phyloP scores from a whole-genome alignment of 306 rosid genomes.

The Luffa acutangula region DNA sequence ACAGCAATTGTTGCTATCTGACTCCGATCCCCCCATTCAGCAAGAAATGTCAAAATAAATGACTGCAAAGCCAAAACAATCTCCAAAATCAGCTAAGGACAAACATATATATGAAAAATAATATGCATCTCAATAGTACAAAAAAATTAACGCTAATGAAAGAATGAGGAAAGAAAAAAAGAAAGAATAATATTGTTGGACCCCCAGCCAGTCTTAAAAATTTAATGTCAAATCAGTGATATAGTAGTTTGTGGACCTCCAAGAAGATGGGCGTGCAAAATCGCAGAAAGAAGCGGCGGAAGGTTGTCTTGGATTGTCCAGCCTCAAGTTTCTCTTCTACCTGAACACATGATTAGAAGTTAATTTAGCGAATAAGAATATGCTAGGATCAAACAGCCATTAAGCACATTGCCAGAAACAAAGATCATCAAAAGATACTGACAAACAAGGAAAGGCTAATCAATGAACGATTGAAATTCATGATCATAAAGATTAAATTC shows the following conservation, averaged over 20 bases:
- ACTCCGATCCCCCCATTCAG: conserved; percentile 99
- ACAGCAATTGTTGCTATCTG: conserved; percentile 99
- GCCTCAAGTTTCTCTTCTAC: conserved; percentile 94
- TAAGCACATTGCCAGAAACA: neutral
- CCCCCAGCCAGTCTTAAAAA: neutral
- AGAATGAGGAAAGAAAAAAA: neutral
- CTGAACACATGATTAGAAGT: conserved; percentile 23
- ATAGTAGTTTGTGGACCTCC: conserved; percentile 41
- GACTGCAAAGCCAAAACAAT: conserved; percentile 44
- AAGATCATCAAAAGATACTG: neutral
- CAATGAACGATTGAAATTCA: neutral
- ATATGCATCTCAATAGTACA: neutral
- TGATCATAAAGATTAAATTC: neutral
- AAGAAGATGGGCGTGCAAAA: conserved; percentile 94
- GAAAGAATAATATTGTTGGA: neutral
- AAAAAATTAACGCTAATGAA: neutral
- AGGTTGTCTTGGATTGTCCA: conserved; percentile 81
- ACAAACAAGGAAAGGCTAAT: neutral
- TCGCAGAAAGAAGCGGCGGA: conserved; percentile 79
- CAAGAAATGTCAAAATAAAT: conserved; percentile 82
- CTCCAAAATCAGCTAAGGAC: neutral
- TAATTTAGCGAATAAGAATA: conserved; percentile 11
- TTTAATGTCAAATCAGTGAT: neutral
- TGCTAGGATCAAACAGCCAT: neutral
- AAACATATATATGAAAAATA: neutral